Evolutionary conservation across 2,329 filamentous ascomycete genomes (phyloP).

Genomic region (Fusarium sp.): DNA sequence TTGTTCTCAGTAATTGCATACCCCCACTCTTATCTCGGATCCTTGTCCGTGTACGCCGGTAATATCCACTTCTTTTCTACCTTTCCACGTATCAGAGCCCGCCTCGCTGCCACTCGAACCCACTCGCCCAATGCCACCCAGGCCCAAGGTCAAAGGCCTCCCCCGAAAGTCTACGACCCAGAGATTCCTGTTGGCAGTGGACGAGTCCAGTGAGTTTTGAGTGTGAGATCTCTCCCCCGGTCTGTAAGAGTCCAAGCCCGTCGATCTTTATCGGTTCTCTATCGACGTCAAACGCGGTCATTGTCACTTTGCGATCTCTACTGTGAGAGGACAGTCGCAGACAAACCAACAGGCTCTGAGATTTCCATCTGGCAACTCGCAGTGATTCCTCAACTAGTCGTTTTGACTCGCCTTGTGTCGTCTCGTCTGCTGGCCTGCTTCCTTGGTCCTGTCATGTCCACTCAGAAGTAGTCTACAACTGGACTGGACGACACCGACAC

Average conservation of each 20-base stretch:
- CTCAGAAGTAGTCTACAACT: conserved; percentile 34
- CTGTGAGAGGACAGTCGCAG: conserved; percentile 9
- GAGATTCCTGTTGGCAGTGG: conserved; percentile 21
- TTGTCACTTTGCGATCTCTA: conserved; percentile 10
- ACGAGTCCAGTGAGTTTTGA: conserved; percentile 9
- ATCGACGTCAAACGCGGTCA: conserved; percentile 2
- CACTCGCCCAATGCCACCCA: conserved; percentile 28
- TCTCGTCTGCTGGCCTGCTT: conserved; percentile 22
- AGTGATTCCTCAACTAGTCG: background rate
- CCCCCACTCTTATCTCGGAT: conserved; percentile 24
- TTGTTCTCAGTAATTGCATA: conserved; percentile 16
- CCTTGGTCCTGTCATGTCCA: conserved; percentile 28
- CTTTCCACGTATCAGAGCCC: conserved; percentile 17
- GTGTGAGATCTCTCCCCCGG: conserved; percentile 32
- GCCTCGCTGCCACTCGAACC: conserved; percentile 6
- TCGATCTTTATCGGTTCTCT: conserved; percentile 30
- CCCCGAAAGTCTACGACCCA: conserved; percentile 31
- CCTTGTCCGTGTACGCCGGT: conserved; percentile 26
- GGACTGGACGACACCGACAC: conserved; percentile 19
- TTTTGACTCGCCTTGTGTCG: conserved; percentile 15
- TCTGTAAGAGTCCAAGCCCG: conserved; percentile 34
- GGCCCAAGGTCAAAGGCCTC: conserved; percentile 22
- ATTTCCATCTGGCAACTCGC: conserved; percentile 17
- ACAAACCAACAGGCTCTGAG: conserved; percentile 21
- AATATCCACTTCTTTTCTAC: conserved; percentile 8